Percentiles rank a stretch among this genome's conserved stretches.
Evolutionary conservation across 352 stramenopile genomes (phyloP).

Genomic region (Pythium folliculosum): DNA sequence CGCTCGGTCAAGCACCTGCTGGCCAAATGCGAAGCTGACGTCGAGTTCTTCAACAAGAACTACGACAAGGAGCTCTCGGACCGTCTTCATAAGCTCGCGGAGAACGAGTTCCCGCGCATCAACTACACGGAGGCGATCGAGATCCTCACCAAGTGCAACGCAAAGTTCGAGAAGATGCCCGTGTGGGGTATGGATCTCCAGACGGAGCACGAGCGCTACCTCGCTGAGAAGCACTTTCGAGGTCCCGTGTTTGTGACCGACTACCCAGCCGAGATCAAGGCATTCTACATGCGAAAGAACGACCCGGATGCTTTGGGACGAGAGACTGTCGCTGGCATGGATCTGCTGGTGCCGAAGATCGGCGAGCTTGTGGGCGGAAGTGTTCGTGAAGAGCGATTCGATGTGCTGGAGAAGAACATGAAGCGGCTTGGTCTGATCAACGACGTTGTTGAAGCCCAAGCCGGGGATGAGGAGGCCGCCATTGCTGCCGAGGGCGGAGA

Average conservation of each 20-base stretch:
- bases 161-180: constrained; percentile 82
- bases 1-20: constrained; percentile 81
- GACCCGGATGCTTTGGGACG: constrained; percentile 66
- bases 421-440: constrained; percentile 47
- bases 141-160: constrained; percentile 88
- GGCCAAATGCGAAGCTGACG: constrained; percentile 87
- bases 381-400: constrained; percentile 94
- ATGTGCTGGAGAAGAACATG: constrained; percentile 86
- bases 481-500: constrained; percentile 24
- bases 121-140: constrained; percentile 95
- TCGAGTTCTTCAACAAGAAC: constrained; percentile 94
- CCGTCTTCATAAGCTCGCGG: constrained; percentile 80
- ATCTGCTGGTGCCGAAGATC: constrained; percentile 96
- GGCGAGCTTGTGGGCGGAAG: constrained; percentile 97
- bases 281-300: constrained; percentile 99
- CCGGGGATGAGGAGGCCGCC: constrained; percentile 13
- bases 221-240: constrained; percentile 86
- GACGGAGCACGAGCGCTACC: constrained; percentile 96
- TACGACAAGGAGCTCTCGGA: constrained; percentile 85
- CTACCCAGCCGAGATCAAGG: constrained; percentile 98
- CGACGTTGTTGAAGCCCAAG: constrained; percentile 75
- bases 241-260: constrained; percentile 97
- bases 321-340: constrained; percentile 96
- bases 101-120: constrained; percentile 90
- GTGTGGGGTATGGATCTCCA: constrained; percentile 96